A percentile compares a stretch with the other conserved stretches of the same genome.
phyloP scores from a whole-genome alignment of 208 protist species.

The Trypanosomatidae sp. region DNA sequence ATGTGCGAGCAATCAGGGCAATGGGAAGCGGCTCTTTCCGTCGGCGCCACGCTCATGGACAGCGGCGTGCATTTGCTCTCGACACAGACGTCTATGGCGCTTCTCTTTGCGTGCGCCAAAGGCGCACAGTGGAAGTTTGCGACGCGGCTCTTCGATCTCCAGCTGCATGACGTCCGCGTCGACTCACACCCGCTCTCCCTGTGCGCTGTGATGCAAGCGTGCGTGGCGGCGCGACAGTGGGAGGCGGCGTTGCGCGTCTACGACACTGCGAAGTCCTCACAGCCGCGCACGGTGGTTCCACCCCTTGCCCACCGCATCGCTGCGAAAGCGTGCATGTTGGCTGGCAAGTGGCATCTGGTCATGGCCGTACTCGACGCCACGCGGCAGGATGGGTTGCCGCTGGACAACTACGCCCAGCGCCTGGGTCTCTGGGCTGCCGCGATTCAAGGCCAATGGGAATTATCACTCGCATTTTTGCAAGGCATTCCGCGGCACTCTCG shows the following conservation, averaged over 20 bases:
- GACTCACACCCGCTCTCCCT: conserved; percentile 65
- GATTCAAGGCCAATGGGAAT: conserved; percentile 64
- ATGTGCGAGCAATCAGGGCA: conserved; percentile 82
- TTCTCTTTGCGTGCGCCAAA: conserved; percentile 68
- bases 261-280: conserved; percentile 36
- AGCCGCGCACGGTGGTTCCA: conserved; percentile 71
- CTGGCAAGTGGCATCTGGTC: conserved; percentile 49
- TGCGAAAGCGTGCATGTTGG: conserved; percentile 56
- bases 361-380: conserved; percentile 54
- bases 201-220: conserved; percentile 75
- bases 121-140: conserved; percentile 64
- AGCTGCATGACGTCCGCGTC: conserved; percentile 54
- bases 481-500: conserved; percentile 44
- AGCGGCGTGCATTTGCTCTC: conserved; percentile 42
- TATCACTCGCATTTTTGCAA: conserved; percentile 58
- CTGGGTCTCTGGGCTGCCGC: conserved; percentile 73
- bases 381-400: conserved; percentile 60
- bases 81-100: conserved; percentile 50
- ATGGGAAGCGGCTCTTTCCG: conserved; percentile 70
- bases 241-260: conserved; percentile 43
- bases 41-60: conserved; percentile 57
- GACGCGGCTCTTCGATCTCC: conserved; percentile 37
- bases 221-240: conserved; percentile 54
- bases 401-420: conserved; percentile 76
- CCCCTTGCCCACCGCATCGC: conserved; percentile 72